phyloP scores from a whole-genome alignment of 2,329 filamentous ascomycete genomes.

The Aspergillus sp. region DNA sequence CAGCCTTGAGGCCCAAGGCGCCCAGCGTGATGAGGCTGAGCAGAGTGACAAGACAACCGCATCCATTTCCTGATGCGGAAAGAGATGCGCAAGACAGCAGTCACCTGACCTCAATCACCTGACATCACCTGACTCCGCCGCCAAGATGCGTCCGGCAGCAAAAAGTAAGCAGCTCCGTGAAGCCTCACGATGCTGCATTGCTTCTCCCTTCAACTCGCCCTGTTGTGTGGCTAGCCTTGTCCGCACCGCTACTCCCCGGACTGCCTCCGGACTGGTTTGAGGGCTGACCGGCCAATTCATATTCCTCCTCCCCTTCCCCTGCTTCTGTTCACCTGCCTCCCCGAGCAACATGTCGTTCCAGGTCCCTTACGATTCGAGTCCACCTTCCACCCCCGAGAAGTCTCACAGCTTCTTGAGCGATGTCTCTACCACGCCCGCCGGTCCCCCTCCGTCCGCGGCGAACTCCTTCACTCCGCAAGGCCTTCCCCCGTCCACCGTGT shows the following conservation, averaged over 20 bases:
- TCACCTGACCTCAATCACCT: no score
- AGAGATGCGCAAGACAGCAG: no score
- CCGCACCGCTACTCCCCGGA: no score
- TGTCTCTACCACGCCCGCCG: slow-evolving; percentile 50
- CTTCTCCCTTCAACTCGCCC: no score
- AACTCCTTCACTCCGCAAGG: slow-evolving; percentile 50
- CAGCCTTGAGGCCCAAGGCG: no score
- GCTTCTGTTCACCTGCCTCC: not conserved
- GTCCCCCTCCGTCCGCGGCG: slow-evolving; percentile 44
- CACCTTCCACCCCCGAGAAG: slow-evolving; percentile 32
- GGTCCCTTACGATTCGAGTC: slow-evolving; percentile 26
- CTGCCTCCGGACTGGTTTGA: not conserved
- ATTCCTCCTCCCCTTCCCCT: not conserved
- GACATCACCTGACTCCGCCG: no score
- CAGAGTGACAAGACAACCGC: no score
- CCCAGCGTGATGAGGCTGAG: no score
- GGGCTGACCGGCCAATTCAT: not conserved
- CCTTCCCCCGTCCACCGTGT: slow-evolving; percentile 42
- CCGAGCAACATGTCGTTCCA: slow-evolving; percentile 28
- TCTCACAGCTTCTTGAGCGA: slow-evolving; percentile 28
- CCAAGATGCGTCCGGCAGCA: no score
- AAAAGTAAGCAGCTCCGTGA: no score
- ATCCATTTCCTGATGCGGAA: no score
- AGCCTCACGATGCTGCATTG: no score
- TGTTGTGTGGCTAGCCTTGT: not conserved